Conservation (phyloP, 2,329 filamentous ascomycete genomes). For the Proliferodiscus dingleyae region DNA sequence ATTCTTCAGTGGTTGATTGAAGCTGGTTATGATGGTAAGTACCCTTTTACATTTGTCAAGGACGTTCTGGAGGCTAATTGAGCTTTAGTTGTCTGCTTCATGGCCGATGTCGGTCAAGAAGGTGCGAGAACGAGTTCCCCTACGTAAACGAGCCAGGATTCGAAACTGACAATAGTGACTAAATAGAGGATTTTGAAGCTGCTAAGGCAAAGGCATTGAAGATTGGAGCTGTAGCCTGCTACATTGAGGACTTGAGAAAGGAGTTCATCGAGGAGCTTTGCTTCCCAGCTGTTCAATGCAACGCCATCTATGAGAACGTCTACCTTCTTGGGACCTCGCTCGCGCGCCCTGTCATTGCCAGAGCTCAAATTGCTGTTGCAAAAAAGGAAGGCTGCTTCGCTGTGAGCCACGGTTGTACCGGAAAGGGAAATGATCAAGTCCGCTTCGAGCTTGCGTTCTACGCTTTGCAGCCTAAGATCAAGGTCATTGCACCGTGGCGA, state of each 20-base stretch:
- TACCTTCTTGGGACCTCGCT: constrained; percentile 59
- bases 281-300: constrained; percentile 73
- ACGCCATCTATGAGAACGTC: constrained; percentile 64
- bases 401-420: constrained; percentile 53
- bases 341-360: constrained; percentile 66
- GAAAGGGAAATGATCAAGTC: constrained; percentile 63
- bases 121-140: constrained; percentile 20
- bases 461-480: constrained; percentile 58
- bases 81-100: constrained; percentile 36
- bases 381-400: constrained; percentile 49
- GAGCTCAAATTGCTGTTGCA: constrained; percentile 60
- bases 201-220: constrained; percentile 65
- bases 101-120: constrained; percentile 71
- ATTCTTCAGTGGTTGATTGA: constrained; percentile 43
- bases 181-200: constrained; percentile 62
- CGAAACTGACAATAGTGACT: constrained; percentile 1
- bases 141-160: background rate
- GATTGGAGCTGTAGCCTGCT: constrained; percentile 33
- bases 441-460: constrained; percentile 61
- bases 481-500: constrained; percentile 73
- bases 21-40: constrained; percentile 41
- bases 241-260: constrained; percentile 59
- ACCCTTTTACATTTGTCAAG: background rate
- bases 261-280: constrained; percentile 74
- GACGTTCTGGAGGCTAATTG: background rate